Percentiles rank a stretch among this genome's conserved stretches.
These are phyloP conservation scores for Penicillium sp. DNA, from an alignment of 2,329 filamentous ascomycete species.

Conservation along the genomic window DNA sequence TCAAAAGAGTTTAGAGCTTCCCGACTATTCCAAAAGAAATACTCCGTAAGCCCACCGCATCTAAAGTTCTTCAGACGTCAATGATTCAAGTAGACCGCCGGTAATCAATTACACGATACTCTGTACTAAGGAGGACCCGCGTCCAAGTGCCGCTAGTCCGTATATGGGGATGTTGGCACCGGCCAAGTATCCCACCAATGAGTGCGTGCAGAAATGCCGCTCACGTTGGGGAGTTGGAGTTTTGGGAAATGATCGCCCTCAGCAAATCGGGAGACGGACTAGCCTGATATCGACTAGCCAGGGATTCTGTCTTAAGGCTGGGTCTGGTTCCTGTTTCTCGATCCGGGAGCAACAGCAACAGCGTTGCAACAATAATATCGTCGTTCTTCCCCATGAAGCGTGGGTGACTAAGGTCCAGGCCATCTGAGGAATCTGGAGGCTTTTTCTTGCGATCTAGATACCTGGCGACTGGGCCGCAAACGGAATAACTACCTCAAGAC, in stretches of 20 bases:
- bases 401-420: neutral
- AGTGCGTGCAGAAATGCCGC: neutral
- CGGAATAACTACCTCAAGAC: neutral
- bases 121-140: neutral
- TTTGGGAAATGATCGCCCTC: conserved; percentile 24
- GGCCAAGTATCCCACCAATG: conserved; percentile 16
- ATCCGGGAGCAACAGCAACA: neutral
- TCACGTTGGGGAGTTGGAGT: conserved; percentile 20
- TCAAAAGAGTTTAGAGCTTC: neutral
- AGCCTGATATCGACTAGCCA: conserved; percentile 1
- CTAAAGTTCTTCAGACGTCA: neutral
- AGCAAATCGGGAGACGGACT: conserved; percentile 18
- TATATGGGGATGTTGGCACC: conserved; percentile 19
- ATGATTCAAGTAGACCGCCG: too few relatives aligned
- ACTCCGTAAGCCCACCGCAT: neutral
- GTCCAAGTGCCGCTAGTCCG: neutral
- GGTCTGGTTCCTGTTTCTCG: neutral
- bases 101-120: neutral
- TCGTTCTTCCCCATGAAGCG: too few relatives aligned
- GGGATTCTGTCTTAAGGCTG: conserved; percentile 51
- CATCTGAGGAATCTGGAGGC: neutral
- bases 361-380: neutral
- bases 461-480: neutral
- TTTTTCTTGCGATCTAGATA: neutral
- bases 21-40: neutral